Conservation (phyloP, 306 rosid genomes). For the Vigna hirtella region DNA sequence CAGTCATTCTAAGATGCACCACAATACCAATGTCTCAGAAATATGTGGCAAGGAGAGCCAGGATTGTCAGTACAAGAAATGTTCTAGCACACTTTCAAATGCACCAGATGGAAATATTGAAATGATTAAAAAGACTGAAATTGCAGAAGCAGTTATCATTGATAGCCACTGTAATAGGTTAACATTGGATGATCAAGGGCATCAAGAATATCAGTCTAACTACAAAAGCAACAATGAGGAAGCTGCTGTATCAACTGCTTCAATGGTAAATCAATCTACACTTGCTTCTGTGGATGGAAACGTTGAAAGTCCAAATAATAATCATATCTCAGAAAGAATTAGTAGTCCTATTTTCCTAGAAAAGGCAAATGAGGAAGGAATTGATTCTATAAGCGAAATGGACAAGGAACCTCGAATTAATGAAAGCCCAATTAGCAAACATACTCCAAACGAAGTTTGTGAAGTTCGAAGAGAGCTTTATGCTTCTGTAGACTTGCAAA, state of each 20-base stretch:
- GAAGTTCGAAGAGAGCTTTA: constrained; percentile 45
- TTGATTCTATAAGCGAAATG: constrained; percentile 27
- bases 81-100: constrained; percentile 44
- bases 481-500: constrained; percentile 40
- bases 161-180: constrained; percentile 40
- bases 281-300: constrained; percentile 32
- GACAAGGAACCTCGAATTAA: constrained; percentile 37
- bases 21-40: constrained; percentile 43
- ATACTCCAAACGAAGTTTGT: constrained; percentile 28
- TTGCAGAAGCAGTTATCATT: constrained; percentile 33
- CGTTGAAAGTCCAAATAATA: constrained; percentile 36
- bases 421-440: constrained; percentile 39
- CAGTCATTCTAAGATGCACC: constrained; percentile 44
- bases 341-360: constrained; percentile 26
- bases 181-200: constrained; percentile 51
- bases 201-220: constrained; percentile 43
- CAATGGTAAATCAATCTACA: constrained; percentile 43
- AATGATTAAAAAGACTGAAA: constrained; percentile 34
- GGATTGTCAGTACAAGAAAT: constrained; percentile 28
- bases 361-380: constrained; percentile 32
- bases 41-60: constrained; percentile 40
- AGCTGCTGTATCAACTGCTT: constrained; percentile 45
- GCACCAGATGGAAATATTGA: constrained; percentile 44
- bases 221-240: constrained; percentile 37
- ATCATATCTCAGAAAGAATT: constrained; percentile 16